Base-by-base conservation (phyloP, 345 rosid species). In the Physaria fendleri region DNA sequence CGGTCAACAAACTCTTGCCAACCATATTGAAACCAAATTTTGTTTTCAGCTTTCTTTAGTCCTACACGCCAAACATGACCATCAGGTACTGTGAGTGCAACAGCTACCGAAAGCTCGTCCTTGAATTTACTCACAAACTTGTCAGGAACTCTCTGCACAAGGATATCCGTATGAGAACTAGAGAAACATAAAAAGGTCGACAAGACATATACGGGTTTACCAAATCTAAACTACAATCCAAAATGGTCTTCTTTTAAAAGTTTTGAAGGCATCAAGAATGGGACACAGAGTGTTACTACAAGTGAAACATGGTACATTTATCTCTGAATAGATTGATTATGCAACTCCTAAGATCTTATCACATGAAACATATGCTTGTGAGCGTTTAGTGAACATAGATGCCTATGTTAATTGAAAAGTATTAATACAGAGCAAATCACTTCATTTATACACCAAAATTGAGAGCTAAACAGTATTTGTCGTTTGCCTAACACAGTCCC, bases 21-120 rank as follows among this genome's bases (percentile, higher is more conserved):
- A 45, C 84, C 87, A 13, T 82, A 82, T 65, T 76, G 71, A 58
- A 90, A 84, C 92, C 87, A 84, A 48, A 79, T 61, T 75, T 77
- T 82, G 74, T 78, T 73, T 14, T 84, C 80, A 39, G 61, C 70
- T 79, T 79, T 89, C 68, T 64, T 75, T 64, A 90, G 75, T 59
- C 95, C 95, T 45, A 81, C 79, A 33, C 76, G 85, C 69, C 85
- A 90, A 58, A 78, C 76, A 59, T 66, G 79, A 75, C 85, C 85
- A 64, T 75, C 81, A 22, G 95, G 86, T 56, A 82, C 86, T 51
- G 77, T 78, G 70, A 86, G 82, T 9, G 79, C 78, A 68, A 72
- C 86, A 69, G 73, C 74, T 51, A 77, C 64, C 4, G 80, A 58
- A 24, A 84, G 78, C 62, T 84, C 90, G 64, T 79, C 79, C 72